A percentile compares a stretch with the other conserved stretches of the same genome.
Conservation (phyloP, 2,329 filamentous ascomycete genomes). For the Fusarium robinianum region DNA sequence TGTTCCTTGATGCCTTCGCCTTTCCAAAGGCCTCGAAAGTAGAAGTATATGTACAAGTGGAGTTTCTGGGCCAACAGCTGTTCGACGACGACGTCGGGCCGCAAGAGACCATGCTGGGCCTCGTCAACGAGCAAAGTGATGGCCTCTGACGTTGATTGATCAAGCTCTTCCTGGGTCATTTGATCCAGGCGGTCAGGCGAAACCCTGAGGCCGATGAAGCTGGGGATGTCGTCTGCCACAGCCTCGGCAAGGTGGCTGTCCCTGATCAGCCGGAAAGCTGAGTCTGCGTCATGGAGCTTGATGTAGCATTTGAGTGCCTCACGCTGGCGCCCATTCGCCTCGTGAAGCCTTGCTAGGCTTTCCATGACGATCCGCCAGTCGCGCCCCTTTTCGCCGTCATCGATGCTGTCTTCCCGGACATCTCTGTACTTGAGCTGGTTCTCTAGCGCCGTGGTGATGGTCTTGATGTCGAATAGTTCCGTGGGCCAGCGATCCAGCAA, state of each 20-base stretch:
- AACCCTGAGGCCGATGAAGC: constrained; percentile 86
- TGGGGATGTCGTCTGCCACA: constrained; percentile 85
- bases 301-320: constrained; percentile 92
- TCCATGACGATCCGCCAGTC: constrained; percentile 94
- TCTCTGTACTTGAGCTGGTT: constrained; percentile 79
- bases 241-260: constrained; percentile 90
- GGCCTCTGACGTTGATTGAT: constrained; percentile 79
- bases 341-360: constrained; percentile 80
- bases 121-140: constrained; percentile 88
- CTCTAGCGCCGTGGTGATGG: constrained; percentile 77
- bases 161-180: constrained; percentile 71
- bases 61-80: constrained; percentile 73
- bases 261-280: constrained; percentile 81
- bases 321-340: constrained; percentile 77
- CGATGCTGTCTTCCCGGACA: constrained; percentile 74
- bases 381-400: constrained; percentile 70
- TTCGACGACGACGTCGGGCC: constrained; percentile 73
- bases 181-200: constrained; percentile 68
- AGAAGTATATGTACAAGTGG: constrained; percentile 85
- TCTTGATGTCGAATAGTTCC: constrained; percentile 79
- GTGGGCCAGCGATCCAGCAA: constrained; percentile 82
- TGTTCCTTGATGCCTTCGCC: constrained; percentile 67
- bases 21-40: constrained; percentile 83
- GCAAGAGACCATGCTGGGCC: constrained; percentile 84
- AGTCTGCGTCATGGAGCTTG: constrained; percentile 86